These are phyloP conservation scores for Polytrichum formosum DNA, from an alignment of 225 moss, liverwort and hornwort genomes.

Conservation along the genomic window DNA sequence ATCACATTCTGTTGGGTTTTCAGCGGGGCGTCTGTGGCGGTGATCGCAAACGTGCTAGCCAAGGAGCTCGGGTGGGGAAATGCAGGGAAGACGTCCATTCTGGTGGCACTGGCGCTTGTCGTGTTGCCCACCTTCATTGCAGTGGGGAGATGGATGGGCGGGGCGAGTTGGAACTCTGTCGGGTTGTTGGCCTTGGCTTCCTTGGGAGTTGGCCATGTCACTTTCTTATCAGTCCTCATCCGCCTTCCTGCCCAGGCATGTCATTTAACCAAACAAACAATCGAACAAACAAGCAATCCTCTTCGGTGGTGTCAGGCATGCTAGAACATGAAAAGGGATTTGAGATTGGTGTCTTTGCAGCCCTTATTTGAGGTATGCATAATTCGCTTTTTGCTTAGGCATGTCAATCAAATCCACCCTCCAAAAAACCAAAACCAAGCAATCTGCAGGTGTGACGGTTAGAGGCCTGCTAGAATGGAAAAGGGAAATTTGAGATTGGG, in stretches of 20 bases:
- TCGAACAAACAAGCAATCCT: not conserved
- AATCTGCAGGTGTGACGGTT: too few species aligned
- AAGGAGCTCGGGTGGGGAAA: not conserved
- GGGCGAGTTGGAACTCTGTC: slow-evolving; percentile 76
- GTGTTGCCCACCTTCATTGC: slow-evolving; percentile 46
- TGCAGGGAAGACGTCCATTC: slow-evolving; percentile 24
- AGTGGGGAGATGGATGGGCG: slow-evolving; percentile 59
- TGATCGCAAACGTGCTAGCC: not conserved
- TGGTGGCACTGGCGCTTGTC: slow-evolving; percentile 34
- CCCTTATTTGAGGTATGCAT: not conserved
- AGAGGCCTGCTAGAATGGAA: too few species aligned
- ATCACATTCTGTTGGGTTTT: slow-evolving; percentile 29
- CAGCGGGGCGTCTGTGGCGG: not conserved
- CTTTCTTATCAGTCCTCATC: slow-evolving; percentile 42
- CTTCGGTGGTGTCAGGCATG: too few species aligned
- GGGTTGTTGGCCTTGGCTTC: slow-evolving; percentile 65
- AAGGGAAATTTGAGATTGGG: too few species aligned
- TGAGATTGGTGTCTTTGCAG: too few species aligned
- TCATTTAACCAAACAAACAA: not conserved
- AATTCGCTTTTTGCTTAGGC: slow-evolving; percentile 26
- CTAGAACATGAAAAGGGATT: too few species aligned
- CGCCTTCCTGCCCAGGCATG: slow-evolving; percentile 60
- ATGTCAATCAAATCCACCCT: not conserved
- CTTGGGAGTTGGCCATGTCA: slow-evolving; percentile 40
- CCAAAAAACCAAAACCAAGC: too few species aligned